Evolutionary conservation across 192 early-diverging fungal genomes (phyloP).

Genomic region (Geosiphon pyriformis): DNA sequence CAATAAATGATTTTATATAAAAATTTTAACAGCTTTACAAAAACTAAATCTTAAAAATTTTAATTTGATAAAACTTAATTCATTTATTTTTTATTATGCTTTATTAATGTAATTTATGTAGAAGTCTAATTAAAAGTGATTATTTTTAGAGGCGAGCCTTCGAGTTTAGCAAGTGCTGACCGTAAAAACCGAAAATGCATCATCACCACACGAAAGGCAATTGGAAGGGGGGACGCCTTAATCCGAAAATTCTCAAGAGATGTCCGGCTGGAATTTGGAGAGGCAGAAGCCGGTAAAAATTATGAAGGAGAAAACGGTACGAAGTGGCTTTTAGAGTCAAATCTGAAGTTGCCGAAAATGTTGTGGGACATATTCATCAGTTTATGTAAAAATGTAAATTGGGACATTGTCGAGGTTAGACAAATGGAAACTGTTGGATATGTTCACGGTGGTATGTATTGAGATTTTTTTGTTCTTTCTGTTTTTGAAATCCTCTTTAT

Average conservation of each 20-base stretch:
- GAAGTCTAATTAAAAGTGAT: too few species aligned
- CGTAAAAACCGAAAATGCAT: slow-evolving; percentile 10
- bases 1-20: too few species aligned
- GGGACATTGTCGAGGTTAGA: neutral
- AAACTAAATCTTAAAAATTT: too few species aligned
- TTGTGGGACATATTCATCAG: slow-evolving; percentile 15
- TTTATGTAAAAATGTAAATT: slow-evolving; percentile 2
- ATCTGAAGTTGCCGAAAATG: slow-evolving; percentile 15
- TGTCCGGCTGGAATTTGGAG: neutral
- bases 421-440: slow-evolving; percentile 6
- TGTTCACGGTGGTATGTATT: slow-evolving; percentile 13
- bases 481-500: neutral
- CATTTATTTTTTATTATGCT: too few species aligned
- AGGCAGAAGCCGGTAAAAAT: neutral
- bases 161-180: slow-evolving; percentile 5
- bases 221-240: slow-evolving; percentile 14
- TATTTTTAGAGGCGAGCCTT: slow-evolving; percentile 15
- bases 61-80: too few species aligned
- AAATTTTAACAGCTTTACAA: too few species aligned
- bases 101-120: too few species aligned
- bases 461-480: neutral
- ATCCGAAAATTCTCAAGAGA: slow-evolving; percentile 4
- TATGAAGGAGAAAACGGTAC: neutral
- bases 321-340: slow-evolving; percentile 2
- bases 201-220: slow-evolving; percentile 1